Base-by-base conservation (phyloP, 129 eudicot genomes). In the Pulicaria dysenterica region DNA sequence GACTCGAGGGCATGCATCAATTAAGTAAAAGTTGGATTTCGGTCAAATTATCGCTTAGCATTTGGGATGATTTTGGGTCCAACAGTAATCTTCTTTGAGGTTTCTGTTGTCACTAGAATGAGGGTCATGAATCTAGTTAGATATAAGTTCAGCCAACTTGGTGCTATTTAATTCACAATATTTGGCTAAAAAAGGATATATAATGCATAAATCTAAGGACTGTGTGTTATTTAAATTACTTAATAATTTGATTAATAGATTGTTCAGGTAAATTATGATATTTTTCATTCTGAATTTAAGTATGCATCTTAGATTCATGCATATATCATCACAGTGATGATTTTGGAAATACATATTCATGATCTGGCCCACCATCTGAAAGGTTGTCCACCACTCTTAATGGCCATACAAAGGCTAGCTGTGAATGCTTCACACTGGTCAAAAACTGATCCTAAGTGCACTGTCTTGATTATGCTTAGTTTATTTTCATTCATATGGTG, bases 341-440 rank as follows among this genome's bases (percentile, higher is more conserved):
- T 0, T 24, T 24, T 24, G 85, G 16, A 41, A 43, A 70, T 63
- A 74, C 74, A 78, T 84, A 24, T 53, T 75, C 79, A 51, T 78
- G 74, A 44, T 60, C 67, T 24, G 31, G 69, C 42, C 78, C 83
- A 64, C 61, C 75, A 13, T 74, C 79, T 40, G 79, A 70, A 56
- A 81, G 85, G 60, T 60, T 81, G 64, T 89, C 94, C 40, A 57
- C 77, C 41, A 79, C 74, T 64, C 85, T 87, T 53, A 55, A 56
- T 72, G 86, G 96, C 67, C 96, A 89, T 77, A 51, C 75, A 37
- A 87, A 85, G 72, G 58, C 96, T 74, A 95, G 58, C 96, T 74
- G 96, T 89, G 17, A 85, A 83, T 73, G 73, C 86, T 58, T 74
- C 87, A 50, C 95, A 87, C 37, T 83, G 88, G 95, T 92, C 96